Evolutionary conservation across 176 grass and related monocot species (phyloP).

Genomic region (Oryza glumipatula): DNA sequence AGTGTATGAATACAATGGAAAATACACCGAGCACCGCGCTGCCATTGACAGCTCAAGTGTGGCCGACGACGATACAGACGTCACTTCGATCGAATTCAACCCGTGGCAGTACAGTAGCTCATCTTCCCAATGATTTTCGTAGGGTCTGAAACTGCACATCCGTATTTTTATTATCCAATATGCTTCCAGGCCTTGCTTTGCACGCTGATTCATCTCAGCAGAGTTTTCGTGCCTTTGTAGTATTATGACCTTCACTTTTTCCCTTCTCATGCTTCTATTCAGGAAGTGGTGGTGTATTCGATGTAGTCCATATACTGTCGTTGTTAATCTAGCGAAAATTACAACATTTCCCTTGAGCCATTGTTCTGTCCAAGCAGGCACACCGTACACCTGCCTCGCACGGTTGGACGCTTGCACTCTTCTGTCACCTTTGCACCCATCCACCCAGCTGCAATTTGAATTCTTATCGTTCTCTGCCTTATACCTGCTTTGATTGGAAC

Average conservation of each 20-base stretch:
- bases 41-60: conserved; percentile 53
- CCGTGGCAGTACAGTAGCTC: conserved; percentile 81
- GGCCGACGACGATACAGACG: conserved; percentile 41
- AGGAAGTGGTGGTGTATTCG: conserved; percentile 54
- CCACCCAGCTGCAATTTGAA: neutral
- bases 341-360: conserved; percentile 3
- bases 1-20: conserved; percentile 88
- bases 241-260: conserved; percentile 22
- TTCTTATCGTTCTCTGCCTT: neutral
- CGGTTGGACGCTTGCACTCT: neutral
- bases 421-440: neutral
- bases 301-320: conserved; percentile 48
- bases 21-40: conserved; percentile 69
- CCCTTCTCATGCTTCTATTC: conserved; percentile 11
- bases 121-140: conserved; percentile 47
- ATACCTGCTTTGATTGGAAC: neutral
- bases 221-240: conserved; percentile 55
- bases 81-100: conserved; percentile 67
- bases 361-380: neutral
- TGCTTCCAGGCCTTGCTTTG: conserved; percentile 29
- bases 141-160: conserved; percentile 23
- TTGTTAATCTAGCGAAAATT: conserved; percentile 33
- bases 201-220: conserved; percentile 39
- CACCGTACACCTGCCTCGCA: neutral
- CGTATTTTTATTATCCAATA: conserved; percentile 35